Conservation (phyloP, 164 flowering plant species). For the Aristolochia californica region DNA sequence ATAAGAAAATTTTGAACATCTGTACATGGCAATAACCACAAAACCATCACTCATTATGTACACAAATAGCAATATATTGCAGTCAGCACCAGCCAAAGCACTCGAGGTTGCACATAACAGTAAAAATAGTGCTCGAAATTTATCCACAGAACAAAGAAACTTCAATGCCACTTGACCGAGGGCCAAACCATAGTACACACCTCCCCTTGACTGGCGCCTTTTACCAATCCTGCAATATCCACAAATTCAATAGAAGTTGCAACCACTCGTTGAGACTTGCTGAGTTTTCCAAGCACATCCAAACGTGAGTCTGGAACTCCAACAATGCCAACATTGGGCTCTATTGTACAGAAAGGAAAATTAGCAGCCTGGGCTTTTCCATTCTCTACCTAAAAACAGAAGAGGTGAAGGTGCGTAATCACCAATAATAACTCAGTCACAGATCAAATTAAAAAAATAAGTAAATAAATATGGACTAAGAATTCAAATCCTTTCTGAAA, state of each 20-base stretch:
- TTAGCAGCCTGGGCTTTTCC: constrained; percentile 99
- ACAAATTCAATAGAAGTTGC: constrained; percentile 95
- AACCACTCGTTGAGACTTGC: constrained; percentile 78
- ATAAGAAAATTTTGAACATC: no score
- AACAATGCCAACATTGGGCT: constrained; percentile 95
- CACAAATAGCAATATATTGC: background rate
- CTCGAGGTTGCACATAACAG: background rate
- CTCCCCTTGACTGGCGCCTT: constrained; percentile 99
- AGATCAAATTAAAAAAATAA: background rate
- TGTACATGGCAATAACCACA: no score
- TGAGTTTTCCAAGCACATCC: constrained; percentile 66
- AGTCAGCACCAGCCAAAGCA: background rate
- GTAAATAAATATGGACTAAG: background rate
- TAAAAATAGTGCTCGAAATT: background rate
- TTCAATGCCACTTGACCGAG: no score
- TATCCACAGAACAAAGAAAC: no score
- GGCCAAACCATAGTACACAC: constrained; percentile 15
- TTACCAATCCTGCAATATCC: constrained; percentile 99
- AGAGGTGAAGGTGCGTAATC: background rate
- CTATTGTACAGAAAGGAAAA: constrained; percentile 97
- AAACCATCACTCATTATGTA: background rate
- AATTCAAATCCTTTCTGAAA: background rate
- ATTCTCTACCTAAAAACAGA: constrained; percentile 69
- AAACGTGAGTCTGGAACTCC: constrained; percentile 93
- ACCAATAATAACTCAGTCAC: no score